These are phyloP conservation scores for Aspergillus sp. DNA, from an alignment of 2,329 filamentous ascomycete species.

Conservation along the genomic window DNA sequence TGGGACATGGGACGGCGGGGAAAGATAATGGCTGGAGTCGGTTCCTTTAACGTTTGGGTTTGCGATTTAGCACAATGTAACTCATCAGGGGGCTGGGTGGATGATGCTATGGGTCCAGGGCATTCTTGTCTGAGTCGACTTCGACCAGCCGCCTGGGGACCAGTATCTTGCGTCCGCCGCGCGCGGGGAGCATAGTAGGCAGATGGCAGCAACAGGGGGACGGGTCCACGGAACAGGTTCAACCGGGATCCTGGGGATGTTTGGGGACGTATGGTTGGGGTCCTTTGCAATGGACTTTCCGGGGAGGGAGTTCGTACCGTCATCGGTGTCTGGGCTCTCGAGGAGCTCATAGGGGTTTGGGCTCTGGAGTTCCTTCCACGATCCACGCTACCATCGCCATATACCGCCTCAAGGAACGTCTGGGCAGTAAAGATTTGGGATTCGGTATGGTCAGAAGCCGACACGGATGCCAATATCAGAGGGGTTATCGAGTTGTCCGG, in stretches of 20 bases:
- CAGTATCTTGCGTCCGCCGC: conserved; percentile 6
- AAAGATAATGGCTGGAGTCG: conserved; percentile 54
- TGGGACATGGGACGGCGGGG: conserved; percentile 63
- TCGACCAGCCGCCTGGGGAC: conserved; percentile 4
- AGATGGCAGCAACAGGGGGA: conserved; percentile 5
- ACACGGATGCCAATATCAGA: conserved; percentile 69
- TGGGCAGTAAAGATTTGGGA: conserved; percentile 72
- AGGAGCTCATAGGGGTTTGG: conserved; percentile 63
- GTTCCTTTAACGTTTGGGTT: conserved; percentile 52
- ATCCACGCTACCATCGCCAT: conserved; percentile 62
- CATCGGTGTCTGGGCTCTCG: conserved; percentile 44
- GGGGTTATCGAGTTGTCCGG: conserved; percentile 52
- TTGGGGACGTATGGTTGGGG: conserved; percentile 15
- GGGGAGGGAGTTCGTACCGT: conserved; percentile 42
- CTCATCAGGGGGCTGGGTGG: conserved; percentile 18
- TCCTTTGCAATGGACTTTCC: conserved; percentile 21
- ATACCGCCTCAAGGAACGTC: conserved; percentile 76
- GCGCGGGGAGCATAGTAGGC: neutral
- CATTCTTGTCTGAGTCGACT: conserved; percentile 14
- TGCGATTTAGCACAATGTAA: conserved; percentile 37
- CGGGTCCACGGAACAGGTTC: conserved; percentile 2
- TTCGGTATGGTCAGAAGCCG: conserved; percentile 76
- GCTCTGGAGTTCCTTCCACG: conserved; percentile 64
- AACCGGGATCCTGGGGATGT: neutral
- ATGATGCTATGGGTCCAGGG: conserved; percentile 15